These are phyloP conservation scores for Colletotrichum sp. DNA, from an alignment of 2,329 filamentous ascomycete genomes.

Conservation along the genomic window DNA sequence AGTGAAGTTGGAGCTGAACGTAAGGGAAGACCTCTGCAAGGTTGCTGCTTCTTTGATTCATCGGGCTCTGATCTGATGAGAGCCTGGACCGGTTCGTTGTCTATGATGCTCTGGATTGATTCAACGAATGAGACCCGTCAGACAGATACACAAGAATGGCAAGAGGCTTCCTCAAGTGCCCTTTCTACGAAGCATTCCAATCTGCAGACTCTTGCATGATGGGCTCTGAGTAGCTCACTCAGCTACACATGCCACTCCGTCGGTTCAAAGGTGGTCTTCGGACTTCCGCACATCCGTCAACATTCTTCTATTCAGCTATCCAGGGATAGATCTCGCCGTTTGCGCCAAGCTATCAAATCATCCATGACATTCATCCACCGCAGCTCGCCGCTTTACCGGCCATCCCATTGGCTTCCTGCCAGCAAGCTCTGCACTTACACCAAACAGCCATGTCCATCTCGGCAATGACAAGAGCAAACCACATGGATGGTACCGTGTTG, in stretches of 20 bases:
- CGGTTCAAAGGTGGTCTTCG: background rate
- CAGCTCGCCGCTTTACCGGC: background rate
- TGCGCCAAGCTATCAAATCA: background rate
- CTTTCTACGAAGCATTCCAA: background rate
- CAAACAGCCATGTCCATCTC: background rate
- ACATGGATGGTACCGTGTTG: background rate
- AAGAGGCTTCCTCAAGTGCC: background rate
- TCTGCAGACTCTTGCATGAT: background rate
- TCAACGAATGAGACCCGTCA: background rate
- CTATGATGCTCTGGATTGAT: no score
- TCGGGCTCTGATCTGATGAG: background rate
- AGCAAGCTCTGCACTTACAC: background rate
- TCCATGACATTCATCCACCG: background rate
- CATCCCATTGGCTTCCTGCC: background rate
- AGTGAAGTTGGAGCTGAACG: background rate
- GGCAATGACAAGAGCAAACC: background rate
- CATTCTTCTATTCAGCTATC: background rate
- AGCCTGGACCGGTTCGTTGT: background rate
- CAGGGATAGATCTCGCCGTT: background rate
- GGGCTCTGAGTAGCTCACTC: background rate
- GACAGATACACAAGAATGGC: background rate
- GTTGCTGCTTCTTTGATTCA: background rate
- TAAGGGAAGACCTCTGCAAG: background rate
- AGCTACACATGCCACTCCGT: background rate
- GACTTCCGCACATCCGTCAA: background rate